These are phyloP conservation scores for Beauveria bassiana DNA, from an alignment of 2,329 filamentous ascomycete genomes.

Conservation along the genomic window DNA sequence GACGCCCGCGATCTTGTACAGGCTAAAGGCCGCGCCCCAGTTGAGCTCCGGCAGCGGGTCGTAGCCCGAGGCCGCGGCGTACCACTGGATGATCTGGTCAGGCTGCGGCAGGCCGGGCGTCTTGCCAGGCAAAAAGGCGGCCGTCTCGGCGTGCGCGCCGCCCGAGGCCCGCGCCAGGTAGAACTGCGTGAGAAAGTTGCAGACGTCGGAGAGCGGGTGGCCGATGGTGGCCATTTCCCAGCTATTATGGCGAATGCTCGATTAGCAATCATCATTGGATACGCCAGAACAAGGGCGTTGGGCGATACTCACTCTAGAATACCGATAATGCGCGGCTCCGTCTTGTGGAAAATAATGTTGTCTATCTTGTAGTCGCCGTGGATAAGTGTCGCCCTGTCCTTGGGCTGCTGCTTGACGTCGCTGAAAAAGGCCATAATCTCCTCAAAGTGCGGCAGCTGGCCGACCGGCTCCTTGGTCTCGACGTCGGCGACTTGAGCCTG, in stretches of 20 bases:
- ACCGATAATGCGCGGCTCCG: conserved; percentile 79
- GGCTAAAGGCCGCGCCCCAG: conserved; percentile 56
- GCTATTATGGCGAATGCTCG: conserved; percentile 27
- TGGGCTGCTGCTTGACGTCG: conserved; percentile 60
- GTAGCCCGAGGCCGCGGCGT: conserved; percentile 54
- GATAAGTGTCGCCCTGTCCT: conserved; percentile 70
- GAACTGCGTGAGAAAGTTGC: conserved; percentile 57
- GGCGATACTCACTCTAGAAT: conserved; percentile 64
- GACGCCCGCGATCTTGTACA: conserved; percentile 54
- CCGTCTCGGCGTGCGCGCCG: conserved; percentile 20
- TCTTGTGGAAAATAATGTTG: conserved; percentile 83
- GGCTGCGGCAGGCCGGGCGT: conserved; percentile 55
- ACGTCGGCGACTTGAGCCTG: conserved; percentile 71
- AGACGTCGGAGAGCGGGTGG: conserved; percentile 87
- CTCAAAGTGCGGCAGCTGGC: conserved; percentile 74
- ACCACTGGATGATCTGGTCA: conserved; percentile 34
- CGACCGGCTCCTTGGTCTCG: conserved; percentile 69
- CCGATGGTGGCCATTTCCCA: conserved; percentile 99
- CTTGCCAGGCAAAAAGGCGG: conserved; percentile 52
- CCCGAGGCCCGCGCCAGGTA: conserved; percentile 20
- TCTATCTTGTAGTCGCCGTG: conserved; percentile 98
- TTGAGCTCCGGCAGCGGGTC: conserved; percentile 53
- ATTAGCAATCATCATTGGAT: not conserved
- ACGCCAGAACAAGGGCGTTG: not conserved
- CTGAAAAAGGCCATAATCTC: conserved; percentile 74